These are phyloP conservation scores for Fusarium haematococcum DNA, from an alignment of 2,329 filamentous ascomycete species.

Conservation along the genomic window DNA sequence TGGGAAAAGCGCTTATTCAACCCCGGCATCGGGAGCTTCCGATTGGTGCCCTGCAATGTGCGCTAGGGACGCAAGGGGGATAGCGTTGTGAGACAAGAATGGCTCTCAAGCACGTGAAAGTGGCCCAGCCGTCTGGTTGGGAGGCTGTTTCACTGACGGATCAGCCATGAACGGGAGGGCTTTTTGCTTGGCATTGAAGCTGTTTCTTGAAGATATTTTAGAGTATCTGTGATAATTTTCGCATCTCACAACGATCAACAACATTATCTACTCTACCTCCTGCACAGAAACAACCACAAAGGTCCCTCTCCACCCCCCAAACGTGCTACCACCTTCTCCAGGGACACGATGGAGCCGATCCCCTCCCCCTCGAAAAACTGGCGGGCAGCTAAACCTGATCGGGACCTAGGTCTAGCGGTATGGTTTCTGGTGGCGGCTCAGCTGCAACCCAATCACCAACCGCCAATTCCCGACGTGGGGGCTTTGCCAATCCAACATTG, in stretches of 20 bases:
- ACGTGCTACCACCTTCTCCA: conserved; percentile 16
- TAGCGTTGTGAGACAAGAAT: conserved; percentile 2
- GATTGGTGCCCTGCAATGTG: conserved; percentile 12
- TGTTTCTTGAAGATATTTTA: not conserved
- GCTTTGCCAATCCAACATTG: conserved; percentile 34
- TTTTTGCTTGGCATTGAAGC: not conserved
- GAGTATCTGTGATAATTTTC: too few relatives aligned
- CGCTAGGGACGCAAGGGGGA: not conserved
- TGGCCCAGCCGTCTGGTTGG: conserved; percentile 42
- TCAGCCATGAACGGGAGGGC: not conserved
- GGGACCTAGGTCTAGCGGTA: conserved; percentile 35
- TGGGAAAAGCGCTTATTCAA: not conserved
- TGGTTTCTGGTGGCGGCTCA: conserved; percentile 30
- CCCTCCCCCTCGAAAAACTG: conserved; percentile 22
- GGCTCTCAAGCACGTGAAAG: conserved; percentile 40
- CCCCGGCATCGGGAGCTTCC: conserved; percentile 19
- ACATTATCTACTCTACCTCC: too few relatives aligned
- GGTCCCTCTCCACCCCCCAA: not conserved
- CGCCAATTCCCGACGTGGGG: conserved; percentile 37
- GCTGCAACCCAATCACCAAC: conserved; percentile 37
- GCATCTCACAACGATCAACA: too few relatives aligned
- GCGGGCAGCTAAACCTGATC: conserved; percentile 32
- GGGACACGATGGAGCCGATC: conserved; percentile 20
- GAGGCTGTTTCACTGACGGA: conserved; percentile 6
- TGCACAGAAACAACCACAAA: not conserved